Evolutionary conservation across 164 flowering plant species (phyloP), one percentile per base, ranked within the genome.

Genomic region (Malania oleifera): DNA sequence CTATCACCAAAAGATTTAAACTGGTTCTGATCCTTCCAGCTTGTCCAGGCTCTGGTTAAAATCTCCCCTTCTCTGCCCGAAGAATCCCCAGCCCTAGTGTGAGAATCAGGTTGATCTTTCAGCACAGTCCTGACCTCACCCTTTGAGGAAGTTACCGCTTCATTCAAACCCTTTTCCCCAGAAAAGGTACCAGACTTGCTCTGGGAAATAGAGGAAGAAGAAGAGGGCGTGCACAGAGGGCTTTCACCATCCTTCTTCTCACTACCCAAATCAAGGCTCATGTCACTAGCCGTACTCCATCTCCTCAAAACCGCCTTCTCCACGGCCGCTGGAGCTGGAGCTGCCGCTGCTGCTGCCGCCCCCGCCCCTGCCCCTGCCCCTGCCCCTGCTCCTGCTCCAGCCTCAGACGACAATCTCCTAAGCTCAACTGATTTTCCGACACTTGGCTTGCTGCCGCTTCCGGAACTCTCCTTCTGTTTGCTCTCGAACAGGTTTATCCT

Each of bases 261-360:
- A 53, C 58, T 73, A 68, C 84, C 77, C 70, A 78, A 64, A 57
- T 86, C 92, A 68, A 86, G 60, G 67, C 91, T 86, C 89, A 84
- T 86, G 58, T 89, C 96, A 71, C 96, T 84, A 18, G 74, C 82
- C 19, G 95, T 97, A 65, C 99, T 90, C 99, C 99, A 93, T 79
- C 99, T 81, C 71, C 91, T 76, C 75, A 86, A 61, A 5, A 85
- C 95, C 17, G 86, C 82, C 79, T 73, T 80, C 65, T 83, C 96
- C 10, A 53, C 62, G 7, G 63, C 59, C 6, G 59, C 55, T 20
- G 79, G 61, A 20, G 69, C 52, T 12, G 83, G 73, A 4, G 85
- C 78, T 11, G 83, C 38, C 38, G 38, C 38, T 34, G 1, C 11
- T n/a, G n/a, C n/a, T n/a, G n/a, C n/a, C n/a, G n/a, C n/a, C n/a